Evolutionary conservation across 2,329 filamentous ascomycete species (phyloP), one percentile per base, ranked within the genome.

Genomic region (Claviceps sp.): DNA sequence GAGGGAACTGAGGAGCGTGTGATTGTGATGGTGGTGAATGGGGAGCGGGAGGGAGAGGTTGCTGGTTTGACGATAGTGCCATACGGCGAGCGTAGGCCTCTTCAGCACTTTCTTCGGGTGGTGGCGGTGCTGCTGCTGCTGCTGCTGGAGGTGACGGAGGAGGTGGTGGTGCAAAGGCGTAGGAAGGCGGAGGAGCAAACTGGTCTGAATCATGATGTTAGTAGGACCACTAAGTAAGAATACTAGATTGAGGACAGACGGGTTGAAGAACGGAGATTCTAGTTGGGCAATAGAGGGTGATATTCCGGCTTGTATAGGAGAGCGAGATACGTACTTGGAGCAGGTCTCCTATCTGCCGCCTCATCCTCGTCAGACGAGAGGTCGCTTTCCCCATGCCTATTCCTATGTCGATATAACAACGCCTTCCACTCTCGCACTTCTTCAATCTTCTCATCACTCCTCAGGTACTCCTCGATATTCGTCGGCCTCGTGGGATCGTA

Each of bases 391-490:
- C 68, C 67, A 34, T 73, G 79, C 47, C 60, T 61, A 67, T 53
- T 72, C 59, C 76, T 77, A 45, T 89, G 86, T 14, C 81, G 80
- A 65, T 93, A 90, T 14, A 95, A 72, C 40, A 86, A 71, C 42
- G 84, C 80, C 64, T 90, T 94, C 90, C 90, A 96, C 60, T 94
- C 88, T 53, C 80, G 77, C 3, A 89, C 78, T 63, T 94, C 88
- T 18, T 78, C 72, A 54, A 90, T 79, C 63, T 87, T 85, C 68
- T 95, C 89, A 54, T 94, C 88, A 61, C 88, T 93, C 55, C 82
- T 76, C 54, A 86, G 78, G 63, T 93, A 96, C 62, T 91, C 86
- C 52, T 90, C 85, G 48, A 91, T 86, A 58, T 83, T 89, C 42
- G 87, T 94, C 8, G 90, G 89, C 41, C 86, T 74, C 11, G 84